Evolutionary conservation across 148 eudicot genomes (phyloP).

Genomic region (Cornus kousa): DNA sequence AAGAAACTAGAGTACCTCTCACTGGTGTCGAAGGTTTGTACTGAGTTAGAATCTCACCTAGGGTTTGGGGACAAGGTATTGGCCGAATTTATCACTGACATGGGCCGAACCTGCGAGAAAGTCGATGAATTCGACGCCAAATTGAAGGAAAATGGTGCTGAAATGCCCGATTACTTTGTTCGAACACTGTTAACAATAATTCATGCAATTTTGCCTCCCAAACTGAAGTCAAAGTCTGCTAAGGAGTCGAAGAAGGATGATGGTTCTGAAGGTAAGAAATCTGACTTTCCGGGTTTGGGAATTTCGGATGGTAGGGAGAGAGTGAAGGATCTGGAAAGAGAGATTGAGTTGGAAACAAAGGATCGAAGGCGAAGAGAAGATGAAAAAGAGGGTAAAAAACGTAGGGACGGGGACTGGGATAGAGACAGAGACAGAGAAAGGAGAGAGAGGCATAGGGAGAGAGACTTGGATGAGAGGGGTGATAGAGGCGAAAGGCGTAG

Average conservation of each 20-base stretch:
- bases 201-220: constrained; percentile 85
- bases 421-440: constrained; percentile 17
- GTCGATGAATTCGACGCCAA: constrained; percentile 70
- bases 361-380: not conserved
- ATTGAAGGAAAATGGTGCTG: constrained; percentile 68
- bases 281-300: constrained; percentile 44
- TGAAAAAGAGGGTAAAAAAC: constrained; percentile 7
- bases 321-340: constrained; percentile 48
- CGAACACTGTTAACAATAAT: constrained; percentile 67
- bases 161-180: constrained; percentile 82
- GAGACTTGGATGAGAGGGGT: constrained; percentile 23
- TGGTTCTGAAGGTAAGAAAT: constrained; percentile 13
- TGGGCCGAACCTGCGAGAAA: constrained; percentile 50
- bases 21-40: constrained; percentile 72
- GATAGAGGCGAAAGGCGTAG: constrained; percentile 24
- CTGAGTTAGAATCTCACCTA: constrained; percentile 71
- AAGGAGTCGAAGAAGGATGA: constrained; percentile 21
- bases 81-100: constrained; percentile 70
- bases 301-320: constrained; percentile 56
- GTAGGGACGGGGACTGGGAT: constrained; percentile 23
- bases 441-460: constrained; percentile 17
- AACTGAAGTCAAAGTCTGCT: constrained; percentile 32
- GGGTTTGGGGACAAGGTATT: constrained; percentile 66
- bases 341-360: constrained; percentile 38
- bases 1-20: constrained; percentile 73